Percentiles rank a stretch among this genome's conserved stretches.
Conservation (phyloP, 305 asterid genomes). For the Salvia sclarea region DNA sequence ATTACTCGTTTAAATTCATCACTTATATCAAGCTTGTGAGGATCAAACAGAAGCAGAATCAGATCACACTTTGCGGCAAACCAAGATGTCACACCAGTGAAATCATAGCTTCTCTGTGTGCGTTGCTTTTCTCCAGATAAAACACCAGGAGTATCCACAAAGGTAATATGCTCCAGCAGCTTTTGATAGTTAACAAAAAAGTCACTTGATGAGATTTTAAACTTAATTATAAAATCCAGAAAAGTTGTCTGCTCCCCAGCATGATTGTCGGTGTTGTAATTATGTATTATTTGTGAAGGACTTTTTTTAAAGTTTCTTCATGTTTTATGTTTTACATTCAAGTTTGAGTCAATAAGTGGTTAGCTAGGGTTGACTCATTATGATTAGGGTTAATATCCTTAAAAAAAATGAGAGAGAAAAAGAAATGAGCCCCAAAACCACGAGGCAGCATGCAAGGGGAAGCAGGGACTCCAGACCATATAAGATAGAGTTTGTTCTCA, state of each 20-base stretch:
- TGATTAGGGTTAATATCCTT: not conserved
- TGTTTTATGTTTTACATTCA: not conserved
- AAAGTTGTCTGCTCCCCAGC: not conserved
- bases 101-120: slow-evolving; percentile 91
- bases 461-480: slow-evolving; percentile 3
- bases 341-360: not conserved
- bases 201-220: slow-evolving; percentile 2
- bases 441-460: not conserved
- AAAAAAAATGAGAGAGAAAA: not conserved
- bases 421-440: not conserved
- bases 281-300: not conserved
- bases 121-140: slow-evolving; percentile 94
- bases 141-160: slow-evolving; percentile 95
- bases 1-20: slow-evolving; percentile 88
- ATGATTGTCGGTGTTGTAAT: not conserved
- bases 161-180: slow-evolving; percentile 91
- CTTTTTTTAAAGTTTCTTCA: not conserved
- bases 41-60: slow-evolving; percentile 84
- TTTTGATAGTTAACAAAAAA: slow-evolving; percentile 39
- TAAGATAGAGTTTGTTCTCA: slow-evolving; percentile 45
- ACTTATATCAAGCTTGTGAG: slow-evolving; percentile 94
- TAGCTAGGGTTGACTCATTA: not conserved
- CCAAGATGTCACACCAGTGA: slow-evolving; percentile 98
- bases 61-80: slow-evolving; percentile 91
- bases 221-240: not conserved